A percentile compares a stretch with the other conserved stretches of the same genome.
Evolutionary conservation across 805 yeast species (phyloP).

Genomic region (Dipodascus geniculatus): DNA sequence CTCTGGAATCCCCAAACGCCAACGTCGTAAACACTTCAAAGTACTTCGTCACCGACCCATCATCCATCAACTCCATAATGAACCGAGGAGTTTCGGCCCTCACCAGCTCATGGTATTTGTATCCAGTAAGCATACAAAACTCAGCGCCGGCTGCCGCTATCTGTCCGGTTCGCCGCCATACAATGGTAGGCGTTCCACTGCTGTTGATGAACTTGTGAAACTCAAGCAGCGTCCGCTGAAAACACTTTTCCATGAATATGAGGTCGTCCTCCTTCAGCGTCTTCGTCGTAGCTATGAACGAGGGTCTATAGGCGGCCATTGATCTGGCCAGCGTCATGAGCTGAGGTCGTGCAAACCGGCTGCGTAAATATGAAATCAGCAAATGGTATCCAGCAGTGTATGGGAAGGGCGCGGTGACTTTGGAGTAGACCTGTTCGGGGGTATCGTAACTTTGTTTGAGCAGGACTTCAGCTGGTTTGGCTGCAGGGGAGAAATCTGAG

Average conservation of each 20-base stretch:
- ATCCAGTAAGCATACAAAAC: constrained; percentile 57
- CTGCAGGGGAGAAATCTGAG: constrained; percentile 2
- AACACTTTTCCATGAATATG: constrained; percentile 46
- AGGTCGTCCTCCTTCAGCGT: constrained; percentile 61
- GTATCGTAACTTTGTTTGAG: constrained; percentile 22
- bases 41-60: constrained; percentile 58
- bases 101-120: constrained; percentile 43
- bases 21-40: constrained; percentile 59
- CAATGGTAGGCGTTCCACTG: constrained; percentile 67
- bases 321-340: constrained; percentile 29
- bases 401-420: constrained; percentile 48
- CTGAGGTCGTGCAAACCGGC: constrained; percentile 33
- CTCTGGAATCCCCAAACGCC: constrained; percentile 47
- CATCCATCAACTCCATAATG: constrained; percentile 76
- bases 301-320: constrained; percentile 45
- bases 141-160: constrained; percentile 70
- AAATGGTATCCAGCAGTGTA: constrained; percentile 55
- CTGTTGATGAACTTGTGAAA: constrained; percentile 38
- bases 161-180: constrained; percentile 83
- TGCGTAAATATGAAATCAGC: constrained; percentile 41
- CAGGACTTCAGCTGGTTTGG: constrained; percentile 7
- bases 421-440: constrained; percentile 43
- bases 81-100: constrained; percentile 41
- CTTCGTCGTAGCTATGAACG: constrained; percentile 66
- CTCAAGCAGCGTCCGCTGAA: constrained; percentile 47